Evolutionary conservation across 306 rosid species (phyloP), one percentile per base, ranked within the genome.

Genomic region (Cajanus cajan): DNA sequence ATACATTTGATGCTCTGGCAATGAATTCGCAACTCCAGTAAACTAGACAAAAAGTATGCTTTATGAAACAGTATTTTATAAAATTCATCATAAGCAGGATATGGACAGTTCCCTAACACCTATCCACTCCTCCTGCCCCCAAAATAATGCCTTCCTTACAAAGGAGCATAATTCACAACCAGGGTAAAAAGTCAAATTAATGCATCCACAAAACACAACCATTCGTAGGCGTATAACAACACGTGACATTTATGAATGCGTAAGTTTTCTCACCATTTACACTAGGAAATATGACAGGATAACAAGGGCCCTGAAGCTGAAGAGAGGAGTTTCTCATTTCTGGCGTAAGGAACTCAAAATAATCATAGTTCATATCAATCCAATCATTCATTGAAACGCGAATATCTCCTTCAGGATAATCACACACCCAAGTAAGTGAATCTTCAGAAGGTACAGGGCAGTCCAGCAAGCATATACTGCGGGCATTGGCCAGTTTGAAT

Each of bases 231-330:
- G 66, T 14, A 76, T 52, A 78, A 72, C 15, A 71, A 52, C 33
- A 34, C 16, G 12, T 14, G 59, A 21, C 40, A 71, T 52, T 62
- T 16, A 59, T 14, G 28, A 58, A 48, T 48, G 10, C 76, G 54
- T 76, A 43, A 75, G 59, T 22, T 47, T 55, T 81, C 91, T 86
- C 76, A 96, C 99, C 97, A 74, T 96, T 96, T 78, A 96, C 91
- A 83, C 94, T 96, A 3, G 99, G 99, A 88, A 90, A 96, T 85
- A 96, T 85, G 90, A 96, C 87, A 55, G 99, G 99, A 83, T 96
- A 96, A 85, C 99, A 96, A 59, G 99, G 99, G 44, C 99, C 99
- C 89, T 90, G 99, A 84, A 96, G 99, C 81, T 91, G 95, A 82
- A 96, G 92, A 80, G 99, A 93, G 45, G 89, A 77, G 83, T 96